Percentiles rank a stretch among this genome's conserved stretches.
Evolutionary conservation across 257 asterid species (phyloP).

Genomic region (Linaria vulgaris): DNA sequence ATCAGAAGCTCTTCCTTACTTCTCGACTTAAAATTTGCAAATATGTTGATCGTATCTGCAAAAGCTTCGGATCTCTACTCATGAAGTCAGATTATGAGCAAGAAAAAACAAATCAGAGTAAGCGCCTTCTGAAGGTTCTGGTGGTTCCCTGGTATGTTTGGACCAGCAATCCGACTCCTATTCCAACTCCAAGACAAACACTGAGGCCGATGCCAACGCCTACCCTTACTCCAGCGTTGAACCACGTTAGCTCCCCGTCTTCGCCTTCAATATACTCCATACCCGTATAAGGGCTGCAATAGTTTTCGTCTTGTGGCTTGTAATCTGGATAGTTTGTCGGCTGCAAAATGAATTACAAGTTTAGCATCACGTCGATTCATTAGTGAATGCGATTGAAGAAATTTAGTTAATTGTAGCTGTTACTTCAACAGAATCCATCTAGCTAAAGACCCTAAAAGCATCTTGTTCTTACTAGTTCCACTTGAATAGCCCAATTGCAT

Average conservation of each 20-base stretch:
- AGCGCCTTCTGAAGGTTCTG: slow-evolving; percentile 54
- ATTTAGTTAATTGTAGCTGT: no score
- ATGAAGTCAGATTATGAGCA: slow-evolving; percentile 21
- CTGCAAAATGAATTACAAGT: slow-evolving; percentile 33
- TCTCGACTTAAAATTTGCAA: slow-evolving; percentile 4
- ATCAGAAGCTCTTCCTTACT: slow-evolving; percentile 2
- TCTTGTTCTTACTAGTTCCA: not conserved
- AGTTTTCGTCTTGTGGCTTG: slow-evolving; percentile 38
- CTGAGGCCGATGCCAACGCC: slow-evolving; percentile 80
- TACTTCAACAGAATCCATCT: not conserved
- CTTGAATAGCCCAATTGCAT: not conserved
- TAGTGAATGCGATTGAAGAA: no score
- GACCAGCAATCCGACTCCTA: slow-evolving; percentile 70
- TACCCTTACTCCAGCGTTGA: slow-evolving; percentile 73
- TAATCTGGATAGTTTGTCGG: slow-evolving; percentile 24
- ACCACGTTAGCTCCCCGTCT: slow-evolving; percentile 72
- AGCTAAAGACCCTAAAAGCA: not conserved
- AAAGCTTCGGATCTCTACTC: slow-evolving; percentile 13
- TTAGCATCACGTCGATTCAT: no score
- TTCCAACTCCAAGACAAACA: slow-evolving; percentile 63
- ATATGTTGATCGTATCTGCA: not conserved
- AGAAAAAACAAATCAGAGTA: slow-evolving; percentile 34
- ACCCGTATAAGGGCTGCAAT: slow-evolving; percentile 29
- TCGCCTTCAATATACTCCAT: slow-evolving; percentile 50
- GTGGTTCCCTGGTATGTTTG: slow-evolving; percentile 74